These are phyloP conservation scores for Saraca asoca DNA, from an alignment of 331 rosid genomes.

Conservation along the genomic window DNA sequence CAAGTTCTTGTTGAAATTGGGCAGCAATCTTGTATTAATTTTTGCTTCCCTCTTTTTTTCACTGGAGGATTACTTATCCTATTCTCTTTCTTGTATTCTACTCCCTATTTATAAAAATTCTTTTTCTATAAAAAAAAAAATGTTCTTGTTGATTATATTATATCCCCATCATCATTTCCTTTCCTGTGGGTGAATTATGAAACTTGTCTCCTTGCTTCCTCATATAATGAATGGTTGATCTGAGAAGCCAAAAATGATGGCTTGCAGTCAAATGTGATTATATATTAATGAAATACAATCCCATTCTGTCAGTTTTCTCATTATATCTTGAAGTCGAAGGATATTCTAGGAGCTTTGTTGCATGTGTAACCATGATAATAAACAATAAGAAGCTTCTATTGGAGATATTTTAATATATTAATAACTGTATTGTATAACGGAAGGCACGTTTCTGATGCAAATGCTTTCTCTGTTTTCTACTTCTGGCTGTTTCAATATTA, in stretches of 20 bases:
- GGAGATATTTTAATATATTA: too few species aligned
- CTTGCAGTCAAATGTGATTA: neutral
- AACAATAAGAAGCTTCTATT: too few species aligned
- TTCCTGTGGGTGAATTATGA: neutral
- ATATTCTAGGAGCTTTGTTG: slow-evolving; percentile 2
- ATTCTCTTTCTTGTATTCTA: too few species aligned
- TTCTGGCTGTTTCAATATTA: neutral
- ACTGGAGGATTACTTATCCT: too few species aligned
- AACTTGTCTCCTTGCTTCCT: neutral
- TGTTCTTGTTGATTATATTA: neutral
- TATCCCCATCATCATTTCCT: neutral
- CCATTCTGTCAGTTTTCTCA: neutral
- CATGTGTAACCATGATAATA: neutral
- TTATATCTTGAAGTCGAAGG: neutral
- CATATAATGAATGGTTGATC: neutral
- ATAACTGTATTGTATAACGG: neutral
- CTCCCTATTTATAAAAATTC: too few species aligned
- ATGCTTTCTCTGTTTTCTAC: neutral
- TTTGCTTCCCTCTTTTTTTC: too few species aligned
- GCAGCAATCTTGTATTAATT: too few species aligned
- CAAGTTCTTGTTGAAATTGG: too few species aligned
- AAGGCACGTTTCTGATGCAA: slow-evolving; percentile 10
- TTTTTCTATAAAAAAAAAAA: too few species aligned
- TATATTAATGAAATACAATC: neutral
- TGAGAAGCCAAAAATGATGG: slow-evolving; percentile 1